Evolutionary conservation across 1,284 basidiomycete species (phyloP), one percentile per base, ranked within the genome.

Genomic region (Cutaneotrichosporon sp.): DNA sequence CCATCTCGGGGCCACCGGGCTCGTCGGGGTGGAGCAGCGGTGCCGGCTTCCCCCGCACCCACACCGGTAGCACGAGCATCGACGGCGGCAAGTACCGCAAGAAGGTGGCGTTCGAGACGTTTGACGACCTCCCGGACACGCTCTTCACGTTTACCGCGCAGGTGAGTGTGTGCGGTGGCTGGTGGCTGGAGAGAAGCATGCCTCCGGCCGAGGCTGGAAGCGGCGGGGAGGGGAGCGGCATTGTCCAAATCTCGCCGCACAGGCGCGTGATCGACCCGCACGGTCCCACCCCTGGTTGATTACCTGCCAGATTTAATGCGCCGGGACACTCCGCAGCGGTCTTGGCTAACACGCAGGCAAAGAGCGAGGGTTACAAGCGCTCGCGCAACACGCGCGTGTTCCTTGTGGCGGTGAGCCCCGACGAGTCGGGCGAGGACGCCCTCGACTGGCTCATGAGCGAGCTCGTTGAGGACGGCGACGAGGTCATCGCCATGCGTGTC

Each of bases 391-490:
- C 94, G 1, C 85, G 95, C 0, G 92, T 92, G 0, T 97, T 95
- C 78, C 84, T 97, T 11, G 94, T 92, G 60, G 94, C 94, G 0
- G 86, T 92, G 1, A 92, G 91, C 54, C 84, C 89, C 0, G 95
- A 98, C 72, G 92, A 95, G 80, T 90, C 88, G 63, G 92, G 92
- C 0, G 80, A 82, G 13, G 86, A 92, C 69, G 93, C 93, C 1
- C 81, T 97, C 18, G 91, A 95, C 64, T 97, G 93, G 94, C 83
- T 88, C 45, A 84, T 97, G 66, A 91, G 94, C 71, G 84, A 85
- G 54, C 83, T 97, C 10, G 87, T 90, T 10, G 92, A 95, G 79
- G 93, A 97, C 67, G 91, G 92, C 4, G 95, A 98, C 76, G 95
- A 98, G 78, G 82, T 98, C 29, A 88, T 99, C 58, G 90, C 97